Percentiles rank a stretch among this genome's conserved stretches.
phyloP scores from a whole-genome alignment of 1,284 basidiomycete species.

The Entoloma clypeatum region DNA sequence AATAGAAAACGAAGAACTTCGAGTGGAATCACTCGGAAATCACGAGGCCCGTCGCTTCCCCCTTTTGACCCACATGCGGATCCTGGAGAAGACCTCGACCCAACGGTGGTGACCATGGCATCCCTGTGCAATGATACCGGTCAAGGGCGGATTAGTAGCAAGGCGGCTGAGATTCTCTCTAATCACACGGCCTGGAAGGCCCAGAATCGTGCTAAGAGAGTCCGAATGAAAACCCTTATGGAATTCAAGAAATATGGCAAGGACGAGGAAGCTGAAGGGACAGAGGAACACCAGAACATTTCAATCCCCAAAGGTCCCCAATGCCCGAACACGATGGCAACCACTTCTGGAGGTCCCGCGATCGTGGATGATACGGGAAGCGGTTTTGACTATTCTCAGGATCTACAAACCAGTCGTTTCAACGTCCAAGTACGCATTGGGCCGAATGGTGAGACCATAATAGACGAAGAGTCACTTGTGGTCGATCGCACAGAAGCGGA shows the following conservation, averaged over 20 bases:
- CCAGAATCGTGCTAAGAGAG: conserved; percentile 58
- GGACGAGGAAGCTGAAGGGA: conserved; percentile 44
- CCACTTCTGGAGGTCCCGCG: conserved; percentile 16
- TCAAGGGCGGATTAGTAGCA: conserved; percentile 69
- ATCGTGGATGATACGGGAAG: conserved; percentile 41
- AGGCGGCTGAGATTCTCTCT: conserved; percentile 60
- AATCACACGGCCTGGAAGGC: conserved; percentile 69
- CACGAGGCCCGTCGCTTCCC: conserved; percentile 43
- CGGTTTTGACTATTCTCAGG: conserved; percentile 66
- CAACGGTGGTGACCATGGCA: conserved; percentile 75
- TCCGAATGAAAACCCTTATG: conserved; percentile 54
- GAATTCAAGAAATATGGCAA: conserved; percentile 72
- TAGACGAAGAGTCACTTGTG: conserved; percentile 77
- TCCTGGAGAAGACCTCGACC: conserved; percentile 73
- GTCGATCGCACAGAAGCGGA: conserved; percentile 67
- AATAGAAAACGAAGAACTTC: conserved; percentile 22
- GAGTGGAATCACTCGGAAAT: conserved; percentile 22
- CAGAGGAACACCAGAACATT: too few species aligned
- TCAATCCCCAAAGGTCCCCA: too few species aligned
- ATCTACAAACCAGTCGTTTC: conserved; percentile 62
- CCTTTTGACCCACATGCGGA: conserved; percentile 53
- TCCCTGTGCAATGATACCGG: conserved; percentile 69
- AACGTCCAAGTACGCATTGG: conserved; percentile 80
- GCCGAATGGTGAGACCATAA: conserved; percentile 75
- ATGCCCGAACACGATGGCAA: too few species aligned